Base-by-base conservation (phyloP, 2,329 filamentous ascomycete genomes). In the Macrophomina tecta region DNA sequence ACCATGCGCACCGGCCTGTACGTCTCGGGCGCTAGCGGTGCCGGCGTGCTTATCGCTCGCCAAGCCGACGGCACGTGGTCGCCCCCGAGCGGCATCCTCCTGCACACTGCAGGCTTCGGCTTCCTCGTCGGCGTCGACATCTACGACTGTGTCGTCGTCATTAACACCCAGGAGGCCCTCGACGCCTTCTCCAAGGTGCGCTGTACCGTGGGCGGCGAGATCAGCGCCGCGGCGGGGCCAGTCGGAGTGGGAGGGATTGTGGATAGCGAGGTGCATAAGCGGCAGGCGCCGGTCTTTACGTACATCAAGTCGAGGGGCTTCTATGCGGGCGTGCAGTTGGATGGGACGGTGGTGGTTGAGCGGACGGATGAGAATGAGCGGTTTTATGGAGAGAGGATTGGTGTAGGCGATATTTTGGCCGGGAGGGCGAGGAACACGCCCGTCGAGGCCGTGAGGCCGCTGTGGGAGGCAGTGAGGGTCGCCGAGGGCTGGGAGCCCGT, bases 1-100 rank as follows among this genome's bases (percentile, higher is more conserved):
- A 97, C 93, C 34, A 96, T 97, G 93, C 90, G 94, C 68, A 94
- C 92, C 12, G 94, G 94, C 11, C 82, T 97, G 38, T 97, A 93
- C 91, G 85, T 97, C 72, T 94, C 92, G 52, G 94, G 94, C 52
- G 94, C 93, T 16, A 93, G 94, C 34, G 94, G 94, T 36, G 94
- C 92, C 67, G 94, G 94, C 62, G 87, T 98, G 46, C 84, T 98
- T 46, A 88, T 97, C 68, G 94, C 90, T 16, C 88, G 92, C 71
- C 91, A 92, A 73, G 89, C 90, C 30, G 93, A 97, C 71, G 93
- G 94, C 5, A 89, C 89, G 70, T 97, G 94, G 94, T 95, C 92
- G 70, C 91, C 93, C 7, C 94, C 94, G 0, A 95, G 92, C 0
- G 94, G 92, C 56, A 93, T 98, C 70, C 87, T 97, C 81, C 85